These are phyloP conservation scores for Urochloa ruziziensis DNA, from an alignment of 176 grass and related monocot genomes.

Conservation along the genomic window DNA sequence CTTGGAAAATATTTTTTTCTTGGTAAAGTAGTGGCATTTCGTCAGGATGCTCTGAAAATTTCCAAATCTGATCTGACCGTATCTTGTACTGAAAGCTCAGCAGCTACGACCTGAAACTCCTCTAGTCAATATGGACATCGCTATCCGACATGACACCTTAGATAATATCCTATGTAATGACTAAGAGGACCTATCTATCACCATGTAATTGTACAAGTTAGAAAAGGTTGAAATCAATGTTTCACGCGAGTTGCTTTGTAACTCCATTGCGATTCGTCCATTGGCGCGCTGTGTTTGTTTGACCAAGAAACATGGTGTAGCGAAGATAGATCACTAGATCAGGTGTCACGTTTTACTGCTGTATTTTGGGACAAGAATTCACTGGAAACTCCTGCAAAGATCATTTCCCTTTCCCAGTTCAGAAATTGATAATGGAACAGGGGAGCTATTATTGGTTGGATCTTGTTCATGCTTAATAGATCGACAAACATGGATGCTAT, in stretches of 20 bases:
- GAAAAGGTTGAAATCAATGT: neutral
- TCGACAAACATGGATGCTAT: neutral
- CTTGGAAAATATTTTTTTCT: neutral
- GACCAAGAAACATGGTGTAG: neutral
- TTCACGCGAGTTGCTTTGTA: neutral
- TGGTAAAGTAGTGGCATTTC: neutral
- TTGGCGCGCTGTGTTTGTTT: slow-evolving; percentile 17
- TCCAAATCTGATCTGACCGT: neutral
- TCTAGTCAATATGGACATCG: slow-evolving; percentile 8
- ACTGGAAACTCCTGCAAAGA: neutral
- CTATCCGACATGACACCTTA: slow-evolving; percentile 18
- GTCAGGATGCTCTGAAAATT: neutral
- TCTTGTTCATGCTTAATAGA: neutral
- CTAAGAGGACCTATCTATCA: neutral
- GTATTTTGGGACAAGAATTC: neutral
- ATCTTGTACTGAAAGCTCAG: neutral
- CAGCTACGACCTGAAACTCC: neutral
- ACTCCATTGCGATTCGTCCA: neutral
- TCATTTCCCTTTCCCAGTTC: neutral
- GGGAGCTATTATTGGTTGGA: neutral
- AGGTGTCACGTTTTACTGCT: neutral
- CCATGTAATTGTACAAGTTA: neutral
- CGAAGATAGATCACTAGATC: neutral
- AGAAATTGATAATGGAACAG: neutral
- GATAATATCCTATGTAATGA: neutral